Evolutionary conservation across 176 grass and related monocot species (phyloP), one percentile per base, ranked within the genome.

Genomic region (Oryza meyeriana): DNA sequence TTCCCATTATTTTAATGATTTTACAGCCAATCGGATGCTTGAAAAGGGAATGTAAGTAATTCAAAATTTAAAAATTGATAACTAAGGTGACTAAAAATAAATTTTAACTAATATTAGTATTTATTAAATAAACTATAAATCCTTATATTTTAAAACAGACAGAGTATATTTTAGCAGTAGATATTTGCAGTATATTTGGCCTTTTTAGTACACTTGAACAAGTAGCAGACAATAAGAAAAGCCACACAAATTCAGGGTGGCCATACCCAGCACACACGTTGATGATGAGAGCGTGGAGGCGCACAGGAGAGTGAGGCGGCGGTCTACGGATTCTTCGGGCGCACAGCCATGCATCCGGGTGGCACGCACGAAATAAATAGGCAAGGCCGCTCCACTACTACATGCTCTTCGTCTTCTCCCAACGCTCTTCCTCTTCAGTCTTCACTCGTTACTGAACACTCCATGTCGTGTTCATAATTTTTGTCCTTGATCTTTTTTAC

Each of bases 351-450:
- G 10, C 18, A 13, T 18, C 10, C 38, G 28, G 34, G 30, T 4
- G 40, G 48, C 61, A 17, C 25, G 20, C 61, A n/a, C 25, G 18
- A 17, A 38, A 88, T 71, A 83, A 72, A 88, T 79, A 58, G 39
- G 40, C 20, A 12, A 31, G 34, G 16, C 36, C 36, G n/a, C 17
- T 14, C 17, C n/a, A n/a, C n/a, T n/a, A n/a, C n/a, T 11, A 17
- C 50, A 63, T 58, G 17, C 27, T 38, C 10, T 10, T 27, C 63
- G 33, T 35, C 80, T 36, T 66, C 62, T 77, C 70, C 44, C 8
- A 24, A 26, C 10, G 24, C 12, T 64, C 5, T 5, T 28, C 75
- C 78, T 5, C n/a, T n/a, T n/a, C n/a, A n/a, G n/a, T 35, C 26
- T 5, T 61, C 41, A 16, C 27, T 76, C 7, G 1, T 74, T 63